Percentiles rank a stretch among this genome's conserved stretches.
phyloP scores from a whole-genome alignment of 352 stramenopile species.

The Pythium apleroticum region DNA sequence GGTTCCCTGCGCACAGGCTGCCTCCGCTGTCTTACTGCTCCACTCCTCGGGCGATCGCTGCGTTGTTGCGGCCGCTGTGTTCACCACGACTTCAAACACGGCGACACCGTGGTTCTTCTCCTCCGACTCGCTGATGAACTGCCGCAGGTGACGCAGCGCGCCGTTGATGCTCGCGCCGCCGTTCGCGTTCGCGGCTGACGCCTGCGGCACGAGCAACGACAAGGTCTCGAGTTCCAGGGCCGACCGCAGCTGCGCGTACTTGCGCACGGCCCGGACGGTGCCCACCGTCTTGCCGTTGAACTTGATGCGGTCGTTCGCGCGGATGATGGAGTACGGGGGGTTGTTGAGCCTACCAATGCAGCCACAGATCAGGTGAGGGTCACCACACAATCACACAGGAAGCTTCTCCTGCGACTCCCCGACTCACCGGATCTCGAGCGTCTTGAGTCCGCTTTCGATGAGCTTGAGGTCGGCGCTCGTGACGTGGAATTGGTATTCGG shows the following conservation, averaged over 20 bases:
- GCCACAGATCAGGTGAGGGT: neutral
- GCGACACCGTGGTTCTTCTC: constrained; percentile 53
- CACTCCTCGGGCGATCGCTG: constrained; percentile 48
- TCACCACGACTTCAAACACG: constrained; percentile 53
- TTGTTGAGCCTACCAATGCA: constrained; percentile 45
- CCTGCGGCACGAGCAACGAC: constrained; percentile 36
- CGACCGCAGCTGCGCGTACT: constrained; percentile 56
- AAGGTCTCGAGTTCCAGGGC: constrained; percentile 60
- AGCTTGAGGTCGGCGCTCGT: constrained; percentile 38
- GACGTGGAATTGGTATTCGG: constrained; percentile 62
- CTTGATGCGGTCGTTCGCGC: constrained; percentile 58
- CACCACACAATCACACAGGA: neutral
- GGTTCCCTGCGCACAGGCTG: neutral
- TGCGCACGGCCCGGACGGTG: constrained; percentile 50
- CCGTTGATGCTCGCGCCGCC: constrained; percentile 22
- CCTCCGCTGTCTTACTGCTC: constrained; percentile 40
- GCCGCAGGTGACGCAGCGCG: constrained; percentile 48
- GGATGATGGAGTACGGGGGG: constrained; percentile 71
- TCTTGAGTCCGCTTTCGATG: constrained; percentile 54
- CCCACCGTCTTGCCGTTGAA: constrained; percentile 51
- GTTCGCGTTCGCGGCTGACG: neutral
- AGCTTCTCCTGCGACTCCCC: no score
- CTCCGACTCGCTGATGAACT: constrained; percentile 63
- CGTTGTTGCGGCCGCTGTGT: constrained; percentile 6
- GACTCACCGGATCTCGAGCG: constrained; percentile 60